Evolutionary conservation across 2,329 filamentous ascomycete species (phyloP).

Genomic region (Metarhizium brunneum): DNA sequence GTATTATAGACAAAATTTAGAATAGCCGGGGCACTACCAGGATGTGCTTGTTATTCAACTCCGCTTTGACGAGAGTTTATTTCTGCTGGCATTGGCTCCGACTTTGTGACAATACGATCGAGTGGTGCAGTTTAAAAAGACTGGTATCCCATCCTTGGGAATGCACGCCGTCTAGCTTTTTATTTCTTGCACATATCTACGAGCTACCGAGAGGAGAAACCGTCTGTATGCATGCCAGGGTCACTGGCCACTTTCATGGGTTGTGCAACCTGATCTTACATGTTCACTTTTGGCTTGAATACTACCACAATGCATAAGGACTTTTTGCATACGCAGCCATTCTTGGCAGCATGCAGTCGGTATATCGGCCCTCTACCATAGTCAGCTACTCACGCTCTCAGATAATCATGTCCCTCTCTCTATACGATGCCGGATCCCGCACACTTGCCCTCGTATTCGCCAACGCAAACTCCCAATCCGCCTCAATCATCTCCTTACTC

Average conservation of each 20-base stretch:
- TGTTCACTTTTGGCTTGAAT: no score
- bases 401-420: constrained; percentile 23
- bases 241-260: no score
- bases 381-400: neutral
- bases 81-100: neutral
- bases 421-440: constrained; percentile 34
- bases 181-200: no score
- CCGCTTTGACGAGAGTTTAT: constrained; percentile 19
- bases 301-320: no score
- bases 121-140: neutral
- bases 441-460: constrained; percentile 40
- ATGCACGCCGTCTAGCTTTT: no score
- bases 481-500: constrained; percentile 18
- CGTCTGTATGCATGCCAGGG: no score
- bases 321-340: neutral
- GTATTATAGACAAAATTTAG: constrained; percentile 28
- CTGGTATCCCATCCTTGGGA: no score
- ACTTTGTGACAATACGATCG: neutral
- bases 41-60: constrained; percentile 25
- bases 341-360: neutral
- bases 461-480: constrained; percentile 46
- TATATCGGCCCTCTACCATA: neutral
- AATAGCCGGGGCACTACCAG: constrained; percentile 17
- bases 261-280: no score
- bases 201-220: no score